phyloP scores from a whole-genome alignment of 108 stramenopile genomes.

The Skeletonema potamos region DNA sequence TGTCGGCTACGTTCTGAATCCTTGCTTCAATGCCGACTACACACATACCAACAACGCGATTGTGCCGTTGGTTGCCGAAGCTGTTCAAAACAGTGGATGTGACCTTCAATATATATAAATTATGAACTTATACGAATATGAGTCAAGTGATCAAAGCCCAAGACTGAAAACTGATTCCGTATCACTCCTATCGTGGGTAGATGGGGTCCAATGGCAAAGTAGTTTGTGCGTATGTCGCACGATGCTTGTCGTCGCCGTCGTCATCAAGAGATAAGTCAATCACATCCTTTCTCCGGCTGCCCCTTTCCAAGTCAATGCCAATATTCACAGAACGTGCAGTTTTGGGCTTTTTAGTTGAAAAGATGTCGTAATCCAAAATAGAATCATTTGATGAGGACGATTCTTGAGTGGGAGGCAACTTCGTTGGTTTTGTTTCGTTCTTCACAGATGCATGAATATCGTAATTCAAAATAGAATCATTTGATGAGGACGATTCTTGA shows the following conservation, averaged over 20 bases:
- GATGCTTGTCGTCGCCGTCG: background rate
- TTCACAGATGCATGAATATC: too few relatives aligned
- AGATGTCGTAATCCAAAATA: background rate
- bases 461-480: background rate
- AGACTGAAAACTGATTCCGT: background rate
- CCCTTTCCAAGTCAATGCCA: background rate
- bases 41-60: slow-evolving; percentile 68
- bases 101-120: background rate
- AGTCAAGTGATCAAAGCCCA: background rate
- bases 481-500: background rate
- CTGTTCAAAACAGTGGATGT: background rate
- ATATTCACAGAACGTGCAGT: background rate
- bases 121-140: background rate
- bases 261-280: background rate
- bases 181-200: background rate
- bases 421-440: background rate
- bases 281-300: background rate
- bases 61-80: background rate
- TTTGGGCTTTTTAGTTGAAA: background rate
- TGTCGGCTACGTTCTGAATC: slow-evolving; percentile 49
- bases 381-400: background rate
- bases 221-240: too few relatives aligned
- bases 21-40: slow-evolving; percentile 55
- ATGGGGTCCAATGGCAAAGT: too few relatives aligned
- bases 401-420: too few relatives aligned